These are phyloP conservation scores for Aegilops bicornis DNA, from an alignment of 176 grass and related monocot genomes.

Conservation along the genomic window DNA sequence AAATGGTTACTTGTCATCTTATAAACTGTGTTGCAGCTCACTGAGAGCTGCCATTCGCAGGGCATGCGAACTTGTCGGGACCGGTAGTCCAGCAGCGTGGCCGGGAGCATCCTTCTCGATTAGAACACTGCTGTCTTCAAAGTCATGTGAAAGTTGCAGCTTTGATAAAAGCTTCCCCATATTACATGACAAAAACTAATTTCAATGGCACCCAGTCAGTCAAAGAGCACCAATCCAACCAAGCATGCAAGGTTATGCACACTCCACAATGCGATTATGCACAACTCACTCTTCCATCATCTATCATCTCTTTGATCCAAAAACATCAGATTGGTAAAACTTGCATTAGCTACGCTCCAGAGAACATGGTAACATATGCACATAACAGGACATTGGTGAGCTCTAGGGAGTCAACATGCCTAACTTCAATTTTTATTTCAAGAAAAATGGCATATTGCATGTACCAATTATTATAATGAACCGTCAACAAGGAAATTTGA, in stretches of 20 bases:
- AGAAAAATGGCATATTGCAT: not conserved
- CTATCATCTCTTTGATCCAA: slow-evolving; percentile 31
- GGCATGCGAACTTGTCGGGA: not conserved
- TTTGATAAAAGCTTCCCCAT: slow-evolving; percentile 53
- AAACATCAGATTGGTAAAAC: slow-evolving; percentile 7
- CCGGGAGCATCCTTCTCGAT: not conserved
- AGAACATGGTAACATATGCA: slow-evolving; percentile 28
- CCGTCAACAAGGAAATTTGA: not conserved
- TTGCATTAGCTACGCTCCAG: not conserved
- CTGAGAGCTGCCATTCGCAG: slow-evolving; percentile 34
- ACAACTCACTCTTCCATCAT: slow-evolving; percentile 36
- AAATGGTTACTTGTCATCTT: not conserved
- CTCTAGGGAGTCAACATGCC: not conserved
- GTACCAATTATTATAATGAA: not conserved
- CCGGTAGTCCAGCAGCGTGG: not conserved
- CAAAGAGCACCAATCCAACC: slow-evolving; percentile 11
- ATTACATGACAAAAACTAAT: slow-evolving; percentile 54
- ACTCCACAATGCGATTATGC: slow-evolving; percentile 30
- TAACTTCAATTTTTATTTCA: not conserved
- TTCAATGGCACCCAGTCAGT: slow-evolving; percentile 48
- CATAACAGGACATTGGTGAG: not conserved
- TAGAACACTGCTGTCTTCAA: slow-evolving; percentile 28
- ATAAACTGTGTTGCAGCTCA: slow-evolving; percentile 23
- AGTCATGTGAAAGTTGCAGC: slow-evolving; percentile 45
- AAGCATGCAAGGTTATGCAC: slow-evolving; percentile 36